Base-by-base conservation (phyloP, 1,284 basidiomycete genomes). In the Farysia itapuensis region DNA sequence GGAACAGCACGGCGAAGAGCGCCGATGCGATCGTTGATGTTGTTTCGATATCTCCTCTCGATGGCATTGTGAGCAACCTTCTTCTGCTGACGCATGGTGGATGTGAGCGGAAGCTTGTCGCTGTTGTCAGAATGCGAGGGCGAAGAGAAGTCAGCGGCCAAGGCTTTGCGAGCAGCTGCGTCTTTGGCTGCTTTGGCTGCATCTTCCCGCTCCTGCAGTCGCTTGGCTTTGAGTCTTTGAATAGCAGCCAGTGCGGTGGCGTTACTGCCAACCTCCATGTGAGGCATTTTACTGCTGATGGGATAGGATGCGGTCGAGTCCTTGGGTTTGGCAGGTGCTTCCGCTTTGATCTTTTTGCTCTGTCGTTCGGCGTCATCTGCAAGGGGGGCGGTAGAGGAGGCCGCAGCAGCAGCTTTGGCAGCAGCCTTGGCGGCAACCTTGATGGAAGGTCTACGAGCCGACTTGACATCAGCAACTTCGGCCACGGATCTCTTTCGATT, bases 1-100 rank as follows among this genome's bases (percentile, higher is more conserved):
- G 89, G 89, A 2, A 91, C 88, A 9, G 89, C 86, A 68, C 85
- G 83, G 44, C 87, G 85, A 31, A 74, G 67, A n/a, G 69, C 67
- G 13, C 71, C 64, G 29, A 74, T 73, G 25, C 72, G 63, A 46
- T 73, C 72, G 41, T 74, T 74, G 41, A 74, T 74, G 46, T 74
- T 74, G 67, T 72, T 74, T 22, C 72, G 70, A 26, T 74, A 74
- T 12, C 71, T 59, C 14, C 72, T 54, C 40, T 74, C 72, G 41
- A 74, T 74, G 22, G 69, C 72, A 39, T 74, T 74, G 49, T 74
- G 72, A 0, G 72, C 70, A 1, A 71, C 67, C 43, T 74, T 74
- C 16, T 70, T 70, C 37, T 52, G 61, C 37, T 52, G 57, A 6
- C 42, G 47, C 32, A 47, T 65, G 22, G 46, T 43, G n/a, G 57